Evolutionary conservation across 164 flowering plant genomes (phyloP), one percentile per base, ranked within the genome.

Genomic region (Paratinospora sagittata): DNA sequence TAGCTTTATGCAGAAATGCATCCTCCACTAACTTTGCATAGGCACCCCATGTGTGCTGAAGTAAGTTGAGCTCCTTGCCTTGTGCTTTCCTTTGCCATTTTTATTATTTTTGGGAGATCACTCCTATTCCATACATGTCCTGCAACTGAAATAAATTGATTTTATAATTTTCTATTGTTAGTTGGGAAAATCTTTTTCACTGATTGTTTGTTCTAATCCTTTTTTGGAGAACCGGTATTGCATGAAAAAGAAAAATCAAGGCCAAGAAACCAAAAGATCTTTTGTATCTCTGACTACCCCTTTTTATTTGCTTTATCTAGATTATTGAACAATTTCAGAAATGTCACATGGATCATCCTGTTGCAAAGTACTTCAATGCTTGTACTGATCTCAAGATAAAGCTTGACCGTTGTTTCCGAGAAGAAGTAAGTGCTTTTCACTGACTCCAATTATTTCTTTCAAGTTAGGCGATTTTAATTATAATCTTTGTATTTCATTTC

Each of bases 381-480:
- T 93, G 97, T 75, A 93, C 96, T 45, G 88, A 89, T 57, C 87
- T 93, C 66, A 96, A 96, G 77, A 84, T 93, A 78, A 89, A 90
- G 82, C 95, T 93, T 26, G 99, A 91, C 72, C 86, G 81, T 8
- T 92, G 98, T 80, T 94, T 94, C 76, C 82, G 93, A 14, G 82
- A 87, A 72, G 98, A 94, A 79, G 98, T 89, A 77, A 78, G 91
- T 73, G 63, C 13, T 2, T 66, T n/a, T 11, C n/a, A n/a, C n/a
- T 47, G 13, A 19, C 0, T 61, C 17, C 26, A 26, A 14, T 45
- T 24, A 10, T 57, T n/a, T 71, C 23, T 43, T 19, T 26, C 10
- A 37, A 3, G 10, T 6, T 30, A 10, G 10, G 8, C 49, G 6
- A 6, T 45, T 39, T 30, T 45, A 1, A 16, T 23, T 6, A 43